phyloP scores from a whole-genome alignment of 2,329 filamentous ascomycete species.

The Scortechinia acanthostroma region DNA sequence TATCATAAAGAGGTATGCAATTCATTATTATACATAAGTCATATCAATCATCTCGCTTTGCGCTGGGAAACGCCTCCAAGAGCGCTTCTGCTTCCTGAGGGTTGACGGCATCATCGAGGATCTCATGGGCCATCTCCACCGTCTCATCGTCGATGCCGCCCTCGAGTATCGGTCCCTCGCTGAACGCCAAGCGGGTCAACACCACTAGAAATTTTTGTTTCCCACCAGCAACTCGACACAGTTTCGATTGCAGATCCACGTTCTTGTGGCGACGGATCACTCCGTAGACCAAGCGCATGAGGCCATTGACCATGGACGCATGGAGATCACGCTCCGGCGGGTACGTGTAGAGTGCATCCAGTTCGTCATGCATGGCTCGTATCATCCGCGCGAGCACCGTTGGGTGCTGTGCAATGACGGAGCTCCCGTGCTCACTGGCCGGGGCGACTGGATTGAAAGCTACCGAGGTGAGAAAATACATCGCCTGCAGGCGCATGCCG shows the following conservation, averaged over 20 bases:
- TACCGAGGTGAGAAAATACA: background rate
- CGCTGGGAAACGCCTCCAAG: background rate
- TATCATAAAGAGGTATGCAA: too few species aligned
- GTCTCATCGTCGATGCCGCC: slow-evolving; percentile 70
- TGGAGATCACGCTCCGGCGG: background rate
- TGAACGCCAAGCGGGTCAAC: background rate
- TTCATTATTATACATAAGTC: too few species aligned
- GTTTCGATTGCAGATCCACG: background rate
- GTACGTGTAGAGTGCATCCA: background rate
- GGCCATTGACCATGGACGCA: background rate
- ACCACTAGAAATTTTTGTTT: background rate
- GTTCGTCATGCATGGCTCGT: background rate
- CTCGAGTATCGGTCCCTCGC: slow-evolving; percentile 71
- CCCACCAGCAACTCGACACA: background rate
- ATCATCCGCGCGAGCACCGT: background rate
- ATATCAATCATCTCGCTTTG: too few species aligned
- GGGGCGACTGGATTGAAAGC: background rate
- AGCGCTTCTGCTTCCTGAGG: slow-evolving; percentile 24
- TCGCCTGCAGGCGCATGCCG: background rate
- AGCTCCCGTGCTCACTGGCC: background rate
- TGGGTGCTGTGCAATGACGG: background rate
- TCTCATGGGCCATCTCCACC: slow-evolving; percentile 71
- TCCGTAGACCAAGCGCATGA: background rate
- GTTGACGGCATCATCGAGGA: slow-evolving; percentile 75
- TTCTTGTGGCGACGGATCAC: background rate